A percentile compares a stretch with the other conserved stretches of the same genome.
Evolutionary conservation across 768 basidiomycete species (phyloP).

Genomic region (Suillus fuscotomentosus): DNA sequence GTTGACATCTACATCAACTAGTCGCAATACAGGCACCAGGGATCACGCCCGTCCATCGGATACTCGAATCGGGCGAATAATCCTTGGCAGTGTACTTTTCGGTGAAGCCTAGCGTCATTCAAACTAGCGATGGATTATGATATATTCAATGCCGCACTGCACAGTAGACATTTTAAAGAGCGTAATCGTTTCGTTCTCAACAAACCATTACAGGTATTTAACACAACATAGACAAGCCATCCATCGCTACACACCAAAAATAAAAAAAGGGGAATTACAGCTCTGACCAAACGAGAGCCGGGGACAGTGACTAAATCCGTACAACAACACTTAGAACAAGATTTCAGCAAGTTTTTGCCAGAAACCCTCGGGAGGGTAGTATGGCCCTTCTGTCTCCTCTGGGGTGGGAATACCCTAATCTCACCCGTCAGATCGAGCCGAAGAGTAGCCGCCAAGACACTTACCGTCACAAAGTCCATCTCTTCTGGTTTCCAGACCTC

Average conservation of each 20-base stretch:
- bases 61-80: neutral
- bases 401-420: slow-evolving; percentile 10
- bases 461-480: slow-evolving; percentile 70
- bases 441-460: slow-evolving; percentile 17
- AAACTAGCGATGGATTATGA: neutral
- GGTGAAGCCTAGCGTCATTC: neutral
- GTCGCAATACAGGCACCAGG: neutral
- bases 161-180: neutral
- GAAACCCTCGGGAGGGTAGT: slow-evolving; percentile 9
- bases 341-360: slow-evolving; percentile 9
- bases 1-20: neutral
- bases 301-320: neutral
- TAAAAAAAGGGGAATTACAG: neutral
- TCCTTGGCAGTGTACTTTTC: neutral
- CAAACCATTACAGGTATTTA: neutral
- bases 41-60: neutral
- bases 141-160: neutral
- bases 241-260: neutral
- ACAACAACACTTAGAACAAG: slow-evolving; percentile 9
- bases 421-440: neutral
- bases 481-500: slow-evolving; percentile 52
- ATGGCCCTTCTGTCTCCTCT: slow-evolving; percentile 12
- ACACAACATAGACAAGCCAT: neutral
- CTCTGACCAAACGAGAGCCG: neutral
- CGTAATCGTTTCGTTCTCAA: neutral